Conservation (phyloP, 768 basidiomycete genomes). For the Panellus pusillus region DNA sequence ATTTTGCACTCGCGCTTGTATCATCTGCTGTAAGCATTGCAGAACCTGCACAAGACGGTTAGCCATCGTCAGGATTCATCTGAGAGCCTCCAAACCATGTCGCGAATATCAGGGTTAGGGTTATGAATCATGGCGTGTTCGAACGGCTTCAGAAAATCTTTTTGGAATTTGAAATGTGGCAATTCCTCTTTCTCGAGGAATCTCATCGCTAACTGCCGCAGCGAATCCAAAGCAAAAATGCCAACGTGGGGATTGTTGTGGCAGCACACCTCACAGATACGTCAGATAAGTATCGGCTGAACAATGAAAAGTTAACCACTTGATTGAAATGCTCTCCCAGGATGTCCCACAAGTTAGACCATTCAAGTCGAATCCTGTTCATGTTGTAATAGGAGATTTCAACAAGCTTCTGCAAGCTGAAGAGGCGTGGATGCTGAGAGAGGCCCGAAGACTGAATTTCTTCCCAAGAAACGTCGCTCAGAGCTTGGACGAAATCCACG, state of each 20-base stretch:
- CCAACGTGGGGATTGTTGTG: constrained; percentile 96
- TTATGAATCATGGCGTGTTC: constrained; percentile 98
- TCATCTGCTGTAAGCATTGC: constrained; percentile 98
- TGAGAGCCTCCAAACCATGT: constrained; percentile 64
- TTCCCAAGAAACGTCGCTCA: constrained; percentile 98
- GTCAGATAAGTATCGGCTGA: background rate
- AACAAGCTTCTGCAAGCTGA: constrained; percentile 96
- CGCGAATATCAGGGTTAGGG: constrained; percentile 90
- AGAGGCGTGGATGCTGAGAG: constrained; percentile 91
- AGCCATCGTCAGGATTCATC: background rate
- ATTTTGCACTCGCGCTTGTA: constrained; percentile 91
- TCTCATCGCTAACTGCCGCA: constrained; percentile 96
- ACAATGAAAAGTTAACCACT: constrained; percentile 38
- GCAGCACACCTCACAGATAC: constrained; percentile 79
- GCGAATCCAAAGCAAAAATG: constrained; percentile 94
- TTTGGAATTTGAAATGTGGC: constrained; percentile 98
- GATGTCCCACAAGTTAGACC: constrained; percentile 98
- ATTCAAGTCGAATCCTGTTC: constrained; percentile 95
- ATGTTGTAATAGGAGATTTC: constrained; percentile 99
- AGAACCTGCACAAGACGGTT: constrained; percentile 59
- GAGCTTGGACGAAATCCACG: constrained; percentile 93
- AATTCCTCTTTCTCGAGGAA: constrained; percentile 99
- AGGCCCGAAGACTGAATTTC: constrained; percentile 97
- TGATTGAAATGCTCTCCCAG: constrained; percentile 98
- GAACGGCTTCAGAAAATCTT: constrained; percentile 97